These are phyloP conservation scores for Spizellomyces punctatus DNA, from an alignment of 192 early-diverging fungal species.

Conservation along the genomic window DNA sequence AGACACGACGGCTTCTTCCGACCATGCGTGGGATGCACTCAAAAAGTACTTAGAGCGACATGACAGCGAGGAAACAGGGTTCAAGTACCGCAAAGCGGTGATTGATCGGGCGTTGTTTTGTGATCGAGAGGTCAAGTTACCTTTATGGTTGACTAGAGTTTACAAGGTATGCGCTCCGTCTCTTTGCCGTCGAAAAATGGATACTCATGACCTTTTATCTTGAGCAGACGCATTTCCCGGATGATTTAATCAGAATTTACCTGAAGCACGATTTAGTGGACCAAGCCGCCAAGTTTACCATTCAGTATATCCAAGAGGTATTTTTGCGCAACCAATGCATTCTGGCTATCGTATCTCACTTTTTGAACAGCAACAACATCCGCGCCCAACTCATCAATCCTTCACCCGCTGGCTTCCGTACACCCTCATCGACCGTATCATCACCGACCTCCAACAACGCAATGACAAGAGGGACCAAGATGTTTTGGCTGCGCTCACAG, in stretches of 20 bases:
- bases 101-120: slow-evolving; percentile 24
- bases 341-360: neutral
- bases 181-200: no score
- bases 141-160: slow-evolving; percentile 28
- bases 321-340: neutral
- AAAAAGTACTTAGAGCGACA: slow-evolving; percentile 24
- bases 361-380: neutral
- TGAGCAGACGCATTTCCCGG: no score
- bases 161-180: slow-evolving; percentile 25
- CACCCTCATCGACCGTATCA: slow-evolving; percentile 21
- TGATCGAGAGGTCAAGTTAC: slow-evolving; percentile 28
- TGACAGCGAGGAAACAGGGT: neutral
- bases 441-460: slow-evolving; percentile 1
- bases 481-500: no score
- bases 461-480: neutral
- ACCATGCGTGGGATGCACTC: slow-evolving; percentile 40
- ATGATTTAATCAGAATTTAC: no score
- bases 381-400: neutral
- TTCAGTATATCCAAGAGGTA: slow-evolving; percentile 29
- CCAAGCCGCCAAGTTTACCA: no score
- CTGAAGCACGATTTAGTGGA: no score
- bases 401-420: slow-evolving; percentile 24
- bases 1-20: slow-evolving; percentile 24
- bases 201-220: no score
- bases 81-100: slow-evolving; percentile 23